Evolutionary conservation across 768 basidiomycete genomes (phyloP), one percentile per base, ranked within the genome.

Genomic region (Cystofilobasidium bisporidii): DNA sequence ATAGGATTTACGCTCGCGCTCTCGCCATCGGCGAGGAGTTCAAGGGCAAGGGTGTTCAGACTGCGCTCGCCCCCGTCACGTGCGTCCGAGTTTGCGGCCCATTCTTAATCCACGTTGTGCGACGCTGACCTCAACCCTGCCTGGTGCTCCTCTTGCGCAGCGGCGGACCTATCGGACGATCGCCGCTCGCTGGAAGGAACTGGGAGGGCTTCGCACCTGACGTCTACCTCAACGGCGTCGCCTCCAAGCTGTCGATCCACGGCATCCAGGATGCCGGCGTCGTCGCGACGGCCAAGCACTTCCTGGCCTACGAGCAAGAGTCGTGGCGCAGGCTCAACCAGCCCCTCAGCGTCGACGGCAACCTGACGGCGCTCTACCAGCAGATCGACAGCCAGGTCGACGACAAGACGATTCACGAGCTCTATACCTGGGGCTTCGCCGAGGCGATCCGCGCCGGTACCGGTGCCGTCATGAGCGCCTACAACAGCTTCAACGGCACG

Each of bases 21-120:
- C 73, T 83, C 4, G 85, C 83, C 50, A 87, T 96, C 83, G 92
- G 91, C 24, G 73, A 81, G 64, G 93, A 98, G 75, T 87, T 89
- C 78, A 81, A 81, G 65, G 85, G 84, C 32, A 91, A 93, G 74
- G 93, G 93, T 15, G 43, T 43, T 43, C 43, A 43, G 43, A 22
- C 28, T 57, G 86, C 85, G 14, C 81, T 93, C 28, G 72, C 73
- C 56, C 76, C 76, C 17, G 75, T 75, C 38, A 66, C 64, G 36
- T 36, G 5, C 12, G 36, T 36, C 36, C 36, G 12, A 5, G 6
- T 36, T 36, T 12, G 36, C 36, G 6, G 5, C 36, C 36, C n/a
- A n/a, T n/a, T n/a, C 36, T 36, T 12, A 12, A 5, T 36, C 36
- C 36, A 5, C 36, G 36, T 12, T n/a, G 36, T 5, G 36, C 36